Evolutionary conservation across 1,139 yeast species (phyloP).

Genomic region (Kurtzmaniella quercitrusa): DNA sequence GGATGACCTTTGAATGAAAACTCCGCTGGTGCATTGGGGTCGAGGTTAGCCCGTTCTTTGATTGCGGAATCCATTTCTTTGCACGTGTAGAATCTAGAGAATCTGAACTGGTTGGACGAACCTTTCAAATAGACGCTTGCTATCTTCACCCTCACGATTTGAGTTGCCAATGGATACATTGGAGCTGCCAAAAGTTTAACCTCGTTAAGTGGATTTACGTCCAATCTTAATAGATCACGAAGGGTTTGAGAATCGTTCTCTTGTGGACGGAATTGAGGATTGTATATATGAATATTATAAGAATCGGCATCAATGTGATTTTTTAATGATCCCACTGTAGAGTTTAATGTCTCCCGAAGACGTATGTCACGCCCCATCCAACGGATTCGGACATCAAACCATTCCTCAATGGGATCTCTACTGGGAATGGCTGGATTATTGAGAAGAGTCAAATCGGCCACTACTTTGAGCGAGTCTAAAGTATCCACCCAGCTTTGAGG

Average conservation of each 20-base stretch:
- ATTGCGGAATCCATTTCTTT: not conserved
- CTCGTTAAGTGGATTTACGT: slow-evolving; percentile 24
- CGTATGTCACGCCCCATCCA: slow-evolving; percentile 14
- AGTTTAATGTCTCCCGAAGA: slow-evolving; percentile 21
- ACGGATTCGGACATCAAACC: slow-evolving; percentile 21
- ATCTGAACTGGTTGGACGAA: not conserved
- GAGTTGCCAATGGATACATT: slow-evolving; percentile 1
- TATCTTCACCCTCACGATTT: not conserved
- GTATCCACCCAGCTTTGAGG: not conserved
- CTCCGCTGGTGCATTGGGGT: not conserved
- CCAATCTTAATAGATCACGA: slow-evolving; percentile 20
- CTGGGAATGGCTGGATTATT: slow-evolving; percentile 16
- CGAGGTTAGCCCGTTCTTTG: not conserved
- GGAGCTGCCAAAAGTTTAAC: slow-evolving; percentile 2
- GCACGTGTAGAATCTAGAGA: not conserved
- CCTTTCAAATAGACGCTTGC: not conserved
- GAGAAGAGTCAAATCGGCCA: slow-evolving; percentile 22
- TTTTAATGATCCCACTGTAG: slow-evolving; percentile 20
- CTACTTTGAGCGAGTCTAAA: slow-evolving; percentile 13
- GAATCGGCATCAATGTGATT: slow-evolving; percentile 13
- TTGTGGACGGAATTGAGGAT: not conserved
- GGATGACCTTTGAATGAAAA: not conserved
- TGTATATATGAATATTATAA: not conserved
- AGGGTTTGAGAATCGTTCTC: not conserved
- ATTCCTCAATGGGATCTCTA: slow-evolving; percentile 20